A percentile compares a stretch with the other conserved stretches of the same genome.
Evolutionary conservation across 2,329 filamentous ascomycete species (phyloP).

Genomic region (Gaeumannomyces sp.): DNA sequence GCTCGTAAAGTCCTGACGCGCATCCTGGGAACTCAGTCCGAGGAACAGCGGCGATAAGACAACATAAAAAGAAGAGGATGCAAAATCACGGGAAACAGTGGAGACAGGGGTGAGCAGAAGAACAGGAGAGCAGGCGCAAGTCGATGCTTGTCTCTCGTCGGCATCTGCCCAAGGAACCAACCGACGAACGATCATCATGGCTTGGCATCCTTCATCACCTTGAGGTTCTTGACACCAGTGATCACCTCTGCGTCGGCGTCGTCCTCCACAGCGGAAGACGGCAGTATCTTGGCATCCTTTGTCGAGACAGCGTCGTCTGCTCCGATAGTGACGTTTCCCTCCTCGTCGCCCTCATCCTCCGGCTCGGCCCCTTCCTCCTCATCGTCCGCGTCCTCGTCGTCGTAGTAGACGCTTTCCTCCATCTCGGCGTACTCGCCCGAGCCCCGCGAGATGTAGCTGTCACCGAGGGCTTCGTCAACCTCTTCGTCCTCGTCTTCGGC

Average conservation of each 20-base stretch:
- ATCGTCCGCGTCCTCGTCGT: slow-evolving; percentile 33
- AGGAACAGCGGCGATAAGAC: too few relatives aligned
- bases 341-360: slow-evolving; percentile 31
- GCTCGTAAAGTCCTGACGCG: too few relatives aligned
- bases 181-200: neutral
- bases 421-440: slow-evolving; percentile 21
- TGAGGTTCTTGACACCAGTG: slow-evolving; percentile 51
- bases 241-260: slow-evolving; percentile 53
- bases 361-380: slow-evolving; percentile 35
- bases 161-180: neutral
- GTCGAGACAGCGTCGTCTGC: slow-evolving; percentile 18
- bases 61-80: too few relatives aligned
- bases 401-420: slow-evolving; percentile 32
- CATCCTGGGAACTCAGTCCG: too few relatives aligned
- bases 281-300: neutral
- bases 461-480: slow-evolving; percentile 36
- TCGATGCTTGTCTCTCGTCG: neutral
- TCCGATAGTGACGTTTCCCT: slow-evolving; percentile 3
- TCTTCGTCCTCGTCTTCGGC: slow-evolving; percentile 32
- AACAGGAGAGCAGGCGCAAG: too few relatives aligned
- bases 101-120: too few relatives aligned
- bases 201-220: slow-evolving; percentile 33
- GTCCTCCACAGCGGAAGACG: slow-evolving; percentile 5
- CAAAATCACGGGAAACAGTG: too few relatives aligned
- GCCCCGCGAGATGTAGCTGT: slow-evolving; percentile 37